A percentile compares a stretch with the other conserved stretches of the same genome.
Evolutionary conservation across 768 basidiomycete genomes (phyloP).

Genomic region (Melanogaster broomeanus): DNA sequence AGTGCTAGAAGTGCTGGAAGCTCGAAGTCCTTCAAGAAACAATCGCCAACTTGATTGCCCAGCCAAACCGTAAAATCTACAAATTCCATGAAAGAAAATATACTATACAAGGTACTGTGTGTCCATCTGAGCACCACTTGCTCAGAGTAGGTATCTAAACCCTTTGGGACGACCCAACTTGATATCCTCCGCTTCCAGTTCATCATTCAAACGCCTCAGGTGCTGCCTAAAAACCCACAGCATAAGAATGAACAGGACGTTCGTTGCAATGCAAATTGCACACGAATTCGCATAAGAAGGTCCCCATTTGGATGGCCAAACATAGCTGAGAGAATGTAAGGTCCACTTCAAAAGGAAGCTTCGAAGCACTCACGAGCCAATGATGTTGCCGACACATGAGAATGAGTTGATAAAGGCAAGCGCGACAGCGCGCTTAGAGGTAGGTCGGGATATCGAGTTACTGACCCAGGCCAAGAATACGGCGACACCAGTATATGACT

Average conservation of each 20-base stretch:
- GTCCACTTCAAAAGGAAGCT: background rate
- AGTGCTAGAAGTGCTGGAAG: too few relatives aligned
- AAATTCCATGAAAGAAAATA: too few relatives aligned
- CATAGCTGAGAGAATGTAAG: conserved; percentile 43
- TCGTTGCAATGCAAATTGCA: conserved; percentile 68
- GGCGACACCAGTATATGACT: conserved; percentile 72
- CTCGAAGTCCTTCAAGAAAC: too few relatives aligned
- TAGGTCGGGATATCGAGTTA: conserved; percentile 67
- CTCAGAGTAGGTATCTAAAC: too few relatives aligned
- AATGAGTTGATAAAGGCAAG: conserved; percentile 82
- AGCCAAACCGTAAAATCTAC: background rate
- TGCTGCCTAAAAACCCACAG: conserved; percentile 53
- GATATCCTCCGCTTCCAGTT: conserved; percentile 41
- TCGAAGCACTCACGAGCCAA: conserved; percentile 66
- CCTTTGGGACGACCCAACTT: conserved; percentile 33
- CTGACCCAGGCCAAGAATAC: conserved; percentile 57
- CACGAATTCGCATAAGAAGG: conserved; percentile 70
- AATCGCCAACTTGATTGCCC: too few relatives aligned
- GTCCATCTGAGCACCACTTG: too few relatives aligned
- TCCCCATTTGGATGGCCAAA: conserved; percentile 78
- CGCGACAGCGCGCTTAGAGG: conserved; percentile 87
- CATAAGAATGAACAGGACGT: conserved; percentile 50
- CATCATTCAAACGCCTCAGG: conserved; percentile 43
- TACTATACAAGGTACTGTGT: too few relatives aligned
- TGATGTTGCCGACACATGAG: conserved; percentile 81